These are phyloP conservation scores for Hura crepitans DNA, from an alignment of 441 rosid species.

Conservation along the genomic window DNA sequence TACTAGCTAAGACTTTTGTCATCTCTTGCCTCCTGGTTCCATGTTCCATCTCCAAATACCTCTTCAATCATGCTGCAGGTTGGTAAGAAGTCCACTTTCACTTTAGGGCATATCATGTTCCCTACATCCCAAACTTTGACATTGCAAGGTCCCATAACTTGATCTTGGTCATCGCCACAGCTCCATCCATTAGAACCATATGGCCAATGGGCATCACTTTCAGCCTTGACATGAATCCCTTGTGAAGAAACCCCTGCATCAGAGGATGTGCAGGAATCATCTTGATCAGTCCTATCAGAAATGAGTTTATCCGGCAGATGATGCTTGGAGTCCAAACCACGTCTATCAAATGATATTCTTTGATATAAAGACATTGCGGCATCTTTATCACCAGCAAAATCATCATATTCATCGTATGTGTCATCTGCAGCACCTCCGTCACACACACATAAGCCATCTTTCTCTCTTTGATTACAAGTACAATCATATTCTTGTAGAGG, in stretches of 20 bases:
- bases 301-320: conserved; percentile 19
- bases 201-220: conserved; percentile 21
- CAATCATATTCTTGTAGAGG: conserved; percentile 22
- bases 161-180: conserved; percentile 24
- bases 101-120: conserved; percentile 27
- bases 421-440: conserved; percentile 24
- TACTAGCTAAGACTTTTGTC: conserved; percentile 27
- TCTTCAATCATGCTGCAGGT: conserved; percentile 53
- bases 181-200: conserved; percentile 19
- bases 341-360: conserved; percentile 13
- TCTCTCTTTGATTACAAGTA: conserved; percentile 6
- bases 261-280: conserved; percentile 38
- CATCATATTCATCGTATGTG: conserved; percentile 13
- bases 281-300: conserved; percentile 25
- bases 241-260: conserved; percentile 19
- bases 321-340: conserved; percentile 14
- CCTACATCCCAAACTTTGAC: conserved; percentile 40
- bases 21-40: conserved; percentile 27
- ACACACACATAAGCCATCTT: conserved; percentile 20
- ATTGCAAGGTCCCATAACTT: conserved; percentile 29
- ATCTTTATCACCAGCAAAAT: conserved; percentile 15
- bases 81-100: conserved; percentile 40
- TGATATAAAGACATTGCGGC: conserved; percentile 10
- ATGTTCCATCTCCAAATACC: conserved; percentile 44
- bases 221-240: conserved; percentile 22